Conservation (phyloP, 768 basidiomycete genomes). For the Suillus decipiens region DNA sequence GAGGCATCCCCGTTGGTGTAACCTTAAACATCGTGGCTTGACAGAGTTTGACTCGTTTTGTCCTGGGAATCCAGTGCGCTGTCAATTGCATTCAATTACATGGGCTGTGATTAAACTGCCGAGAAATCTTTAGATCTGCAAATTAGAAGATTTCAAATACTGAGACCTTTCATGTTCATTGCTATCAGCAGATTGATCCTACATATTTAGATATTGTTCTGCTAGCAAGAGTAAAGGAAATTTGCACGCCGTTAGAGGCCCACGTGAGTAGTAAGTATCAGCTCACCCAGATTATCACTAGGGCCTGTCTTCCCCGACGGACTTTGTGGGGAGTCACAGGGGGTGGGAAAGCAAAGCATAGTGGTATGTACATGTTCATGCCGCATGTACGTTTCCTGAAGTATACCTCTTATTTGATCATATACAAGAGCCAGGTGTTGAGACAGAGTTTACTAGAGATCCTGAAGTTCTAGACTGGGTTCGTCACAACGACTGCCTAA, state of each 20-base stretch:
- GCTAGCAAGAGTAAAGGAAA: background rate
- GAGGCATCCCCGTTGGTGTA: background rate
- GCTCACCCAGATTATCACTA: background rate
- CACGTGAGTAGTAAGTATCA: background rate
- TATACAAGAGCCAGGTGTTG: background rate
- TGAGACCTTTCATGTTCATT: background rate
- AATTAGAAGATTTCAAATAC: constrained; percentile 1
- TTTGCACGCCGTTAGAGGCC: background rate
- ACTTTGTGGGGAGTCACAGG: background rate
- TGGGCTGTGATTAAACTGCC: background rate
- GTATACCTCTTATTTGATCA: background rate
- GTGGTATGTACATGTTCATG: background rate
- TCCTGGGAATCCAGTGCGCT: background rate
- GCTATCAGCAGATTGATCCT: constrained; percentile 1
- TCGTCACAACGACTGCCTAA: background rate
- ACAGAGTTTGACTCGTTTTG: background rate
- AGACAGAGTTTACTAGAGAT: background rate
- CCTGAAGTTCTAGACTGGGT: background rate
- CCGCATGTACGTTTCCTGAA: background rate
- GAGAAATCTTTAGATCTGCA: constrained; percentile 3
- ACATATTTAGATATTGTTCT: background rate
- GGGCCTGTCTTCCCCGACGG: background rate
- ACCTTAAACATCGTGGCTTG: background rate
- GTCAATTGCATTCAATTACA: constrained; percentile 2
- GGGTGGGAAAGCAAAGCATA: background rate